Evolutionary conservation across 768 basidiomycete genomes (phyloP).

Genomic region (Leccinum uliginosum): DNA sequence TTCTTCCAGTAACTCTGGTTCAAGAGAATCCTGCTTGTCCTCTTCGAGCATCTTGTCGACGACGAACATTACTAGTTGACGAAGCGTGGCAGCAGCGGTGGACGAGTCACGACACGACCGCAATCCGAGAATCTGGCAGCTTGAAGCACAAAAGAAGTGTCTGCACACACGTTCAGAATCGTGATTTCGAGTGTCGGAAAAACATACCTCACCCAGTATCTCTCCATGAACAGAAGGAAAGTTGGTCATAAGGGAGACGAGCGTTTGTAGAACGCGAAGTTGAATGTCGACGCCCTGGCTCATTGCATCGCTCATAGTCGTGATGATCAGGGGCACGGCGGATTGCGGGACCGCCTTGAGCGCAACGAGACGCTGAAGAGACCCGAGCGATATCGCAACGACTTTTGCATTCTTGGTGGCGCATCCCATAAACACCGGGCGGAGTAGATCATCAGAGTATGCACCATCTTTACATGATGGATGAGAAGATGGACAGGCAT

Average conservation of each 20-base stretch:
- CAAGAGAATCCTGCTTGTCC: constrained; percentile 43
- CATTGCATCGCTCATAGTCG: constrained; percentile 84
- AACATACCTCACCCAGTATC: constrained; percentile 76
- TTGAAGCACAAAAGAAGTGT: constrained; percentile 92
- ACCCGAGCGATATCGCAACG: constrained; percentile 85
- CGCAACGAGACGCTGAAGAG: constrained; percentile 84
- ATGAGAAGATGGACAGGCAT: background rate
- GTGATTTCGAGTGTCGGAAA: background rate
- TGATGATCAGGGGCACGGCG: constrained; percentile 74
- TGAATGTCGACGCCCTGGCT: constrained; percentile 96
- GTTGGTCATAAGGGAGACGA: no score
- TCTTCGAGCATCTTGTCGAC: constrained; percentile 91
- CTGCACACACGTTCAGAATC: constrained; percentile 34
- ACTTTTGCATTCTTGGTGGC: constrained; percentile 92
- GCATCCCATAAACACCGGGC: constrained; percentile 91
- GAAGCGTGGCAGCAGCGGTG: constrained; percentile 92
- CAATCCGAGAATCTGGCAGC: constrained; percentile 90
- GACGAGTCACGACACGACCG: constrained; percentile 97
- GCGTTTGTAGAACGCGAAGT: constrained; percentile 87
- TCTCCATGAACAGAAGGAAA: constrained; percentile 78
- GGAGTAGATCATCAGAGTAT: constrained; percentile 75
- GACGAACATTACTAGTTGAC: constrained; percentile 96
- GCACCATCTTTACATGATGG: constrained; percentile 52
- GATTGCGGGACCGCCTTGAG: constrained; percentile 81
- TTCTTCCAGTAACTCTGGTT: constrained; percentile 26